Base-by-base conservation (phyloP, 148 eudicot species). In the Chenopodium berlandieri region DNA sequence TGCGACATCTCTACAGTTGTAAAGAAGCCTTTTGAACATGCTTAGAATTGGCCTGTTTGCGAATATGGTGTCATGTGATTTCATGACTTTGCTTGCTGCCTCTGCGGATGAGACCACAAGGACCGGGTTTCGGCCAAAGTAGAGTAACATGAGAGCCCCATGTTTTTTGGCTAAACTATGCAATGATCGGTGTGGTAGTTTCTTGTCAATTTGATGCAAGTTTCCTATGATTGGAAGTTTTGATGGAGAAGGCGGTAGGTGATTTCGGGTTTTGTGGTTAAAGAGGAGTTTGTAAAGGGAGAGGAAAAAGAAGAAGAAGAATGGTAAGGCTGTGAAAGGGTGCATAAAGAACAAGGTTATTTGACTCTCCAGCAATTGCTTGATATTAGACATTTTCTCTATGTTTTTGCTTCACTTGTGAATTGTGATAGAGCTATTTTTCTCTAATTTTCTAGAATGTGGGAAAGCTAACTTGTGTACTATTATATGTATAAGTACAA, bases 141-240 rank as follows among this genome's bases (percentile, higher is more conserved):
- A 64, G 58, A 83, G 79, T 25, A 83, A 40, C 85, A 83, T 83
- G 37, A 83, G 48, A 14, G 75, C 79, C 1, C 85, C 85, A 44
- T 83, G 13, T 34, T 75, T 31, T 46, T 79, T 66, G 76, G 85
- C 68, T 17, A 83, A 58, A 25, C 46, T 9, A 46, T 79, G 82
- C 27, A 83, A n/a, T 50, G 85, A 67, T 17, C 75, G 82, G 68
- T 83, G 85, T 25, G 85, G 75, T 9, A 74, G 75, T 60, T 9
- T 34, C 27, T 16, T 34, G 70, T 65, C 63, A 2, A 83, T 74
- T 67, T 83, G 85, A 48, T 83, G 82, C 25, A 83, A 40, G 75
- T 83, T 83, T 54, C 85, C 85, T 5, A 83, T 66, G 71, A 83
- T 75, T 22, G 85, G 85, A 4, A 83, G 60, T 27, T 46, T 74